These are phyloP conservation scores for Citrullus mucosospermus DNA, from an alignment of 306 rosid genomes.

Conservation along the genomic window DNA sequence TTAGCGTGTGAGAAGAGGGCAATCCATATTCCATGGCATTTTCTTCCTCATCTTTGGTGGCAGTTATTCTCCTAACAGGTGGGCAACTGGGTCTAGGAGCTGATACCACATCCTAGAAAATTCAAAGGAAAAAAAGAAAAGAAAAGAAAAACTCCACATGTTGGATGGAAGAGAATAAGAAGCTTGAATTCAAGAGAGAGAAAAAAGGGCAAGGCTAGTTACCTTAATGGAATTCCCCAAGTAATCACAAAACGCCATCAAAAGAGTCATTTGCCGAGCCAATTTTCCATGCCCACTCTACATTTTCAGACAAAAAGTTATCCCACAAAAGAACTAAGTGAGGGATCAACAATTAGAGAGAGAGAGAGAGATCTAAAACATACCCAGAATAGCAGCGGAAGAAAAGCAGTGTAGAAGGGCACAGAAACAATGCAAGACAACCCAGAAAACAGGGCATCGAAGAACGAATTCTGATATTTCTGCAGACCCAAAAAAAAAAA, in stretches of 20 bases:
- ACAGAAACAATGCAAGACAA: slow-evolving; percentile 83
- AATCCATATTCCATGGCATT: slow-evolving; percentile 92
- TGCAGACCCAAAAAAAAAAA: slow-evolving; percentile 15
- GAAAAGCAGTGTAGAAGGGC: slow-evolving; percentile 91
- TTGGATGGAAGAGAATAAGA: background rate
- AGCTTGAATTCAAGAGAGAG: slow-evolving; percentile 1
- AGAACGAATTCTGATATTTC: slow-evolving; percentile 37
- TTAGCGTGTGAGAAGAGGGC: slow-evolving; percentile 95
- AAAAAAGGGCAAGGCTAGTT: background rate
- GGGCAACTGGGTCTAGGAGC: slow-evolving; percentile 95
- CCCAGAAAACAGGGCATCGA: slow-evolving; percentile 65
- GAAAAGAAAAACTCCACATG: background rate
- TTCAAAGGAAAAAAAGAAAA: background rate
- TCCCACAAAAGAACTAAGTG: background rate
- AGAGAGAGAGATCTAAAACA: slow-evolving; percentile 10
- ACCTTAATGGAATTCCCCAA: slow-evolving; percentile 78
- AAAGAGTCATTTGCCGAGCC: slow-evolving; percentile 91
- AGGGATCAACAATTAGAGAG: background rate
- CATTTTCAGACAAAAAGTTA: slow-evolving; percentile 2
- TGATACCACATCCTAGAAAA: slow-evolving; percentile 65
- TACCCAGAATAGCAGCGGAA: slow-evolving; percentile 91
- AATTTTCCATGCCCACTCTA: slow-evolving; percentile 95
- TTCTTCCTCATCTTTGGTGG: slow-evolving; percentile 88
- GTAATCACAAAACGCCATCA: slow-evolving; percentile 95
- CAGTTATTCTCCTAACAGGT: slow-evolving; percentile 71